Conservation (phyloP, 139 green algal species). For the Mesostigma viride region DNA sequence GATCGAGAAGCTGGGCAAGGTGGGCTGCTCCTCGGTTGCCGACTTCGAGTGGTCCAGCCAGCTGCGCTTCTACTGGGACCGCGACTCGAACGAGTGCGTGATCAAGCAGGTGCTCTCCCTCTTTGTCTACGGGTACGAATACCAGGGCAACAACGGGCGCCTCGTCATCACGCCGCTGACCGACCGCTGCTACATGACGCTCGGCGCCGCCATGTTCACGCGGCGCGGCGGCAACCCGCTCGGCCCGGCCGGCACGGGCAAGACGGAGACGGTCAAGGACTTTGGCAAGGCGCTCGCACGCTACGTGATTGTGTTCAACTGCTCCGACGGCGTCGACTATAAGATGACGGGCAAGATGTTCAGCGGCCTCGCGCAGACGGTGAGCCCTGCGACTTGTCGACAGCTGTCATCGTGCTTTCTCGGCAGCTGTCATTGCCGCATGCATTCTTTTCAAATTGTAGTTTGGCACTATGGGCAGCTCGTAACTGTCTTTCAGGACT, state of each 20-base stretch:
- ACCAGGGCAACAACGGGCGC: constrained; percentile 45
- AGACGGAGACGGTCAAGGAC: constrained; percentile 71
- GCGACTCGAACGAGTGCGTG: constrained; percentile 60
- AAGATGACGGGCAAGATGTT: constrained; percentile 81
- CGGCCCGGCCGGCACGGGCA: constrained; percentile 62
- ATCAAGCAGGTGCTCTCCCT: constrained; percentile 66
- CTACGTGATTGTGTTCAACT: constrained; percentile 72
- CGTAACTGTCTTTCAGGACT: too few relatives aligned
- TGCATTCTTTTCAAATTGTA: too few relatives aligned
- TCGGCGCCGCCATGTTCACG: constrained; percentile 63
- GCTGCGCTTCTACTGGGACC: constrained; percentile 75
- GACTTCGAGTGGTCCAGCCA: constrained; percentile 70
- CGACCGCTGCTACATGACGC: constrained; percentile 69
- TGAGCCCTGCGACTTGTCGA: too few relatives aligned
- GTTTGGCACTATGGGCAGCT: too few relatives aligned
- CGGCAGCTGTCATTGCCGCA: too few relatives aligned
- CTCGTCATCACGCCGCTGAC: constrained; percentile 43
- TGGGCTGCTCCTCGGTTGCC: constrained; percentile 38
- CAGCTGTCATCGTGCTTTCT: too few relatives aligned
- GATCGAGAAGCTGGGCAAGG: constrained; percentile 64
- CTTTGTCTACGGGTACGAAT: constrained; percentile 72
- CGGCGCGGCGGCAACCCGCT: constrained; percentile 60
- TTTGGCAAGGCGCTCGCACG: constrained; percentile 64
- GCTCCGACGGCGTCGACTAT: constrained; percentile 69
- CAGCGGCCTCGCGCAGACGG: constrained; percentile 61